Conservation (phyloP, 495 filamentous ascomycete species). For the Talaromyces proteolyticus region DNA sequence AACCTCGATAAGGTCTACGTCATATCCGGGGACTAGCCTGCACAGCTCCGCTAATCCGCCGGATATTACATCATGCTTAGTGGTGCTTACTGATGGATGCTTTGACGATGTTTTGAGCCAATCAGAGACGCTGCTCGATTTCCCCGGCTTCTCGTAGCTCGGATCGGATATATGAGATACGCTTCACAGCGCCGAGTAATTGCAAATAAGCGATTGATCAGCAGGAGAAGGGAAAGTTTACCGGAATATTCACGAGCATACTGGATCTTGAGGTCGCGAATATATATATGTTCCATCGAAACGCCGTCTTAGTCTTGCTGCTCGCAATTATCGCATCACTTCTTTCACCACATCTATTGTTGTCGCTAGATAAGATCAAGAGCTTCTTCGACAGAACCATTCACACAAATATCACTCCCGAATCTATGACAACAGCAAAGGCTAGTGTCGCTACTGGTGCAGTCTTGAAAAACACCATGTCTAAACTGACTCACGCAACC, state of each 20-base stretch:
- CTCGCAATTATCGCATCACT: background rate
- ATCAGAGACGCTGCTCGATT: background rate
- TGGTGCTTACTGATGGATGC: constrained; percentile 2
- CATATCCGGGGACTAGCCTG: background rate
- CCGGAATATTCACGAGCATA: background rate
- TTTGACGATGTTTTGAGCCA: background rate
- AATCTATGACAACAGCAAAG: constrained; percentile 3
- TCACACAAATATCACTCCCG: background rate
- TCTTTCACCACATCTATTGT: background rate
- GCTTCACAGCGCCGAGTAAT: background rate
- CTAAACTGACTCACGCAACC: constrained; percentile 55
- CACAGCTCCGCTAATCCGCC: background rate
- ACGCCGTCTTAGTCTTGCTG: background rate
- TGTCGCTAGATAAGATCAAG: background rate
- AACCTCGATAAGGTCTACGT: too few species aligned
- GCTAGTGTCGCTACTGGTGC: background rate
- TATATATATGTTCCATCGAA: background rate
- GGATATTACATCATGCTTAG: constrained; percentile 6
- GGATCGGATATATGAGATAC: background rate
- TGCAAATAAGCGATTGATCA: background rate
- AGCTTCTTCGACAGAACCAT: background rate
- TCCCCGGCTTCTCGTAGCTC: background rate
- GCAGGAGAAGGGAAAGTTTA: background rate
- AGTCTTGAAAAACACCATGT: constrained; percentile 26
- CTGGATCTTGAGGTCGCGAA: background rate